Percentiles rank a stretch among this genome's conserved stretches.
These are phyloP conservation scores for Lunularia cruciata DNA, from an alignment of 225 moss, liverwort and hornwort genomes.

Conservation along the genomic window DNA sequence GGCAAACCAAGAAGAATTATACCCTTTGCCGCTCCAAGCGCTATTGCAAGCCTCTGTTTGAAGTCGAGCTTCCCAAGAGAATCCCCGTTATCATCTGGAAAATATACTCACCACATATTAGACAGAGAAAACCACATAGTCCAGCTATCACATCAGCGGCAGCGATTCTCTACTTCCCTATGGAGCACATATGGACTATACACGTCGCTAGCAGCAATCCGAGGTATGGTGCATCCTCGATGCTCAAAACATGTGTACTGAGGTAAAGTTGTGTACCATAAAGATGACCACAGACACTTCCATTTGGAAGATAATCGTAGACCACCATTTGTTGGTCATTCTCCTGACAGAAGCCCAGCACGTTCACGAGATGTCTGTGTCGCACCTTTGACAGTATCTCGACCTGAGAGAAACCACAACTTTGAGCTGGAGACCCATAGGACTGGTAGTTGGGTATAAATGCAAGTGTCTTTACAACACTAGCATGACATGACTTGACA, in stretches of 20 bases:
- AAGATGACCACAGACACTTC: constrained; percentile 45
- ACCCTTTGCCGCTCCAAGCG: constrained; percentile 60
- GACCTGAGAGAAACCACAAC: too few relatives aligned
- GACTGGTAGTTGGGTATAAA: too few relatives aligned
- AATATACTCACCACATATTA: neutral
- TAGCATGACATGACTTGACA: too few relatives aligned
- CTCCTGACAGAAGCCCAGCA: constrained; percentile 56
- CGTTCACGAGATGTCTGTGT: constrained; percentile 47
- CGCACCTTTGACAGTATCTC: constrained; percentile 37
- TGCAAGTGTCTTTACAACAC: too few relatives aligned
- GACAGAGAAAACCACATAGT: neutral
- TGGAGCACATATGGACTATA: too few relatives aligned
- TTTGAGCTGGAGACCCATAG: too few relatives aligned
- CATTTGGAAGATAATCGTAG: constrained; percentile 52
- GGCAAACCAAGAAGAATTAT: neutral
- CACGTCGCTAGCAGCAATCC: too few relatives aligned
- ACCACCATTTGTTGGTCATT: constrained; percentile 54
- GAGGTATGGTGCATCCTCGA: too few relatives aligned
- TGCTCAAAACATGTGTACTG: too few relatives aligned
- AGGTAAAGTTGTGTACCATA: too few relatives aligned
- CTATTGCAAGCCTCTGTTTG: constrained; percentile 56
- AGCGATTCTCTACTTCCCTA: too few relatives aligned
- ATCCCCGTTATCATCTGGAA: constrained; percentile 38
- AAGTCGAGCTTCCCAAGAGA: constrained; percentile 54
- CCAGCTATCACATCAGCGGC: neutral